Evolutionary conservation across 1,139 yeast genomes (phyloP).

Genomic region (Taphrina betulina): DNA sequence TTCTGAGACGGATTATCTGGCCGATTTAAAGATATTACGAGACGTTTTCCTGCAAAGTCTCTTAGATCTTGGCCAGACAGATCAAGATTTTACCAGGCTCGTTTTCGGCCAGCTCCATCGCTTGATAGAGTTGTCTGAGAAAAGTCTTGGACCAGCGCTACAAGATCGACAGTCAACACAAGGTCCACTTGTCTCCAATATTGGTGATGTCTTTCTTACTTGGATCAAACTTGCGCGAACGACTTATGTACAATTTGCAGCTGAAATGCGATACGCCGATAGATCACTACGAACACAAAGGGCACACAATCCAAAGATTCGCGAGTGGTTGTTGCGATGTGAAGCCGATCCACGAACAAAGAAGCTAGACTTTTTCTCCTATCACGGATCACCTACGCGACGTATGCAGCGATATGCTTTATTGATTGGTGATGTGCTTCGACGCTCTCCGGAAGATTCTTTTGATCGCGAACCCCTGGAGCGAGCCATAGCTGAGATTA

Average conservation of each 20-base stretch:
- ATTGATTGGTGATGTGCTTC: slow-evolving; percentile 60
- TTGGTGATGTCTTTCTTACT: slow-evolving; percentile 62
- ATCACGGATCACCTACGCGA: slow-evolving; percentile 73
- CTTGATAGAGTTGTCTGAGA: slow-evolving; percentile 61
- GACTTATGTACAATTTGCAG: slow-evolving; percentile 61
- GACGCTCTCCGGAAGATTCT: slow-evolving; percentile 54
- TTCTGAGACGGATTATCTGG: slow-evolving; percentile 72
- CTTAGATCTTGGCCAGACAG: slow-evolving; percentile 50
- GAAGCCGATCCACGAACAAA: slow-evolving; percentile 51
- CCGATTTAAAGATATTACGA: slow-evolving; percentile 65
- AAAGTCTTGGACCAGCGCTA: slow-evolving; percentile 58
- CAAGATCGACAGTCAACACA: slow-evolving; percentile 53
- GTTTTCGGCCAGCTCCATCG: slow-evolving; percentile 63
- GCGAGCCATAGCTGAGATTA: slow-evolving; percentile 56
- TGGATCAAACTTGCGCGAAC: slow-evolving; percentile 65
- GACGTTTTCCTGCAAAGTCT: slow-evolving; percentile 55
- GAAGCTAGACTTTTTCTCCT: slow-evolving; percentile 60
- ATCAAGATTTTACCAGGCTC: slow-evolving; percentile 58
- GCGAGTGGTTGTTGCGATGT: slow-evolving; percentile 51
- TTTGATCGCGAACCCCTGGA: slow-evolving; percentile 58
- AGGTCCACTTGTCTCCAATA: slow-evolving; percentile 65
- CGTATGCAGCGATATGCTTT: slow-evolving; percentile 70
- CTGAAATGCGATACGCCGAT: slow-evolving; percentile 45
- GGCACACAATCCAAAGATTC: slow-evolving; percentile 53
- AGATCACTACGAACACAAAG: slow-evolving; percentile 44